phyloP scores from a whole-genome alignment of 176 grass and related monocot genomes.

The Cymbopogon citratus region DNA sequence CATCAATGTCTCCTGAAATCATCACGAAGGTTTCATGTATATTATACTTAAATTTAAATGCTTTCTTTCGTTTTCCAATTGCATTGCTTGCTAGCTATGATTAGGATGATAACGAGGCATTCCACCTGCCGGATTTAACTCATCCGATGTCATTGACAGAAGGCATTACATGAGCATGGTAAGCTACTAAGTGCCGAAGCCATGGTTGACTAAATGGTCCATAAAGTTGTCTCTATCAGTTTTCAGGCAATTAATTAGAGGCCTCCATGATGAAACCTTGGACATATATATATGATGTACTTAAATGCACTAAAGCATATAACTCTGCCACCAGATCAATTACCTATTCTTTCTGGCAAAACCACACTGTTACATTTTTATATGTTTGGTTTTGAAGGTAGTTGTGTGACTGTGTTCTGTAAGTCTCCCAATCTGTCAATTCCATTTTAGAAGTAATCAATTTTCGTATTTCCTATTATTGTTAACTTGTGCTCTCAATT shows the following conservation, averaged over 20 bases:
- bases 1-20: not conserved
- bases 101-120: conserved; percentile 23
- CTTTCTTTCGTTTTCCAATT: conserved; percentile 17
- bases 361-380: not conserved
- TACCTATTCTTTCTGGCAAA: not conserved
- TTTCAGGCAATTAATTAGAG: not conserved
- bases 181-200: not conserved
- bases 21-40: not conserved
- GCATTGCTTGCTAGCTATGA: conserved; percentile 5
- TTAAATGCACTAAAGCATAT: not conserved
- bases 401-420: not conserved
- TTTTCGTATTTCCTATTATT: not conserved
- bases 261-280: not conserved
- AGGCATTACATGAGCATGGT: not conserved
- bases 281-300: not conserved
- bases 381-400: conserved; percentile 2
- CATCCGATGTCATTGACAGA: conserved; percentile 16
- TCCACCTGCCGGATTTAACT: conserved; percentile 22
- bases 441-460: not conserved
- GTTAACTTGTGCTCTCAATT: not conserved
- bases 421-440: not conserved
- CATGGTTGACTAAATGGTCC: not conserved
- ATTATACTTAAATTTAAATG: not conserved
- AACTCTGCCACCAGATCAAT: not conserved
- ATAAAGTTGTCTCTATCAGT: not conserved